Evolutionary conservation across 225 moss, liverwort and hornwort species (phyloP), one percentile per base, ranked within the genome.

Genomic region (Pleurozium schreberi): DNA sequence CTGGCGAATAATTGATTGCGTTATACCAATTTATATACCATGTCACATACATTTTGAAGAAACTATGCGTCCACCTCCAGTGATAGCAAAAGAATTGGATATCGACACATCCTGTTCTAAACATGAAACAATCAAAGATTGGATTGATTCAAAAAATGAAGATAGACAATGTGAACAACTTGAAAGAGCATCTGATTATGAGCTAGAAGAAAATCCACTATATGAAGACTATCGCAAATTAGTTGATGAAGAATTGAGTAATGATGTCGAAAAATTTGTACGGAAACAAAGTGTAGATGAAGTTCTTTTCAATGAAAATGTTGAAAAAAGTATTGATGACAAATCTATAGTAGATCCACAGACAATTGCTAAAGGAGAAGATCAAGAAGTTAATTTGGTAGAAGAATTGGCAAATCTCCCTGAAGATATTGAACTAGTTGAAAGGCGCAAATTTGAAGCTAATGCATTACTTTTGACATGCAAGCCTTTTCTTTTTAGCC

Each of bases 401-500:
- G 18, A 89, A 85, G 18, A 85, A 23, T 52, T 92, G 31, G 78
- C 16, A 71, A 78, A 88, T 36, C 88, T 92, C 47, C 78, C 30
- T 4, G 0, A 71, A 5, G 83, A 92, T 57, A 86, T 86, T 28
- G 50, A 90, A 14, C 62, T 92, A 57, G 8, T 28, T 34, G 70
- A 90, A 53, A 69, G 90, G 71, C 85, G 80, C 3, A 90, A 61
- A 83, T 45, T 85, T 52, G 90, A 93, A 89, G 93, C 89, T 34
- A 49, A 89, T 50, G 87, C 89, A 11, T 15, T 92, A 34, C 85
- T 93, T 7, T 57, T 47, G 5, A 66, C 77, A 66, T 83, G 92
- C 76, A 90, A 89, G 89, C 90, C 90, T 49, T 93, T 92, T n/a
- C 89, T 93, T n/a, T 71, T 55, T 25, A 85, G 68, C 27, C 50